Base-by-base conservation (phyloP, 2,329 filamentous ascomycete genomes). In the Aciculosporium take region DNA sequence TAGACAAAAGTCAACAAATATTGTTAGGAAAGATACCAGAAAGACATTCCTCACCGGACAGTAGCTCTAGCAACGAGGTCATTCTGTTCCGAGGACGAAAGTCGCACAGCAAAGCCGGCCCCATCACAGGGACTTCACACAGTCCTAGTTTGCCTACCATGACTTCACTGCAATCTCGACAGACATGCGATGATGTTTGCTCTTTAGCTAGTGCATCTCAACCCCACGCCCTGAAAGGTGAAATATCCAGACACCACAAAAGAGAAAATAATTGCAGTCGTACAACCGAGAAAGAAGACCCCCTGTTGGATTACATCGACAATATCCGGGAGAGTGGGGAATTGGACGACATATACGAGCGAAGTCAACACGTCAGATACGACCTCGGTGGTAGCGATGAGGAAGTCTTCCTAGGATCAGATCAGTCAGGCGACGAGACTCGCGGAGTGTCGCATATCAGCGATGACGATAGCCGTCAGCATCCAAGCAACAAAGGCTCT, bases 281-380 rank as follows among this genome's bases (percentile, higher is more conserved):
- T 9, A 18, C 15, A 20, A 17, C 39, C 7, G 40, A 50, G 2
- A 65, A 70, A 7, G 69, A 79, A 15, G 73, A 78, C 30, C 64
- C 77, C 32, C 61, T 79, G 49, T 71, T 74, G 1, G 83, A 88
- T 52, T 87, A 87, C 50, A 79, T 85, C 52, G 69, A 73, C 33
- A 84, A 86, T 46, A 67, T 84, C 51, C 60, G 60, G 15, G 66
- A 66, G 1, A 66, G 68, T 37, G 65, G 63, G 21, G 61, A 64
- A 50, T 68, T 74, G 7, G 76, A 85, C 46, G 77, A 79, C 30
- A 59, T 80, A 20, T 56, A 82, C 24, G 64, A 71, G 39, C 79
- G 76, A 54, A 72, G 79, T 51, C 70, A 76, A 55, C 73, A 79
- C 12, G 51, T 51, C 15, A 43, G 41, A 8, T 52, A 53, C 10